Base-by-base conservation (phyloP, 108 stramenopile species). In the Fragilaria crotonensis region DNA sequence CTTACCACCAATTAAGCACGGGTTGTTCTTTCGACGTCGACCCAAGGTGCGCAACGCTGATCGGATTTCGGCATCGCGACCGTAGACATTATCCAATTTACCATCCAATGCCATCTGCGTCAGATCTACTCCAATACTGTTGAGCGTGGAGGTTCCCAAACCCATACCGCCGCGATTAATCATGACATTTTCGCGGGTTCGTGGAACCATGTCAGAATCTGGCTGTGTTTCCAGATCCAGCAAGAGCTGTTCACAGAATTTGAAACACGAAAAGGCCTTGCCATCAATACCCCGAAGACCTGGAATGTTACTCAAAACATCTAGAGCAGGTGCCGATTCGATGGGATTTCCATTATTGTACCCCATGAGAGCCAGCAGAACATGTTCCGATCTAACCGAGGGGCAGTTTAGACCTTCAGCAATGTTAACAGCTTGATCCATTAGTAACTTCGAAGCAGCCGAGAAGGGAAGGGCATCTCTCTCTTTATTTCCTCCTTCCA, bases 11-110 rank as follows among this genome's bases (percentile, higher is more conserved):
- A 85, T 78, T 52, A 85, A 60, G 45, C 78, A 79, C 0, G 84
- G 90, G 66, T 95, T 95, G 25, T 86, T 87, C 68, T 95, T 95
- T 18, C 88, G 85, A 23, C 89, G 78, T 21, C 93, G 75, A 31
- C 81, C 82, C 18, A 95, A 54, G 4, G 87, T 85, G 36, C 84
- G 70, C 14, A 91, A 64, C 18, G 73, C 80, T 64, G 75, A 65
- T 19, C 79, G 60, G 29, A 89, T 81, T 63, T 87, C 92, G 26
- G 73, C 76, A 51, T 89, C 93, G 56, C 87, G 87, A 48, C 84
- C 84, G 66, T 74, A 81, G 14, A 84, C 83, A 11, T 65, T 62
- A 70, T 86, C 84, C 19, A 84, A 52, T 45, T 75, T 76, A 47
- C 82, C 82, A 25, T 88, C 79, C 33, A 71, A 44, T 0, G 87